A percentile compares a stretch with the other conserved stretches of the same genome.
Evolutionary conservation across 805 yeast genomes (phyloP).

Genomic region (Zygosaccharomyces rouxii): DNA sequence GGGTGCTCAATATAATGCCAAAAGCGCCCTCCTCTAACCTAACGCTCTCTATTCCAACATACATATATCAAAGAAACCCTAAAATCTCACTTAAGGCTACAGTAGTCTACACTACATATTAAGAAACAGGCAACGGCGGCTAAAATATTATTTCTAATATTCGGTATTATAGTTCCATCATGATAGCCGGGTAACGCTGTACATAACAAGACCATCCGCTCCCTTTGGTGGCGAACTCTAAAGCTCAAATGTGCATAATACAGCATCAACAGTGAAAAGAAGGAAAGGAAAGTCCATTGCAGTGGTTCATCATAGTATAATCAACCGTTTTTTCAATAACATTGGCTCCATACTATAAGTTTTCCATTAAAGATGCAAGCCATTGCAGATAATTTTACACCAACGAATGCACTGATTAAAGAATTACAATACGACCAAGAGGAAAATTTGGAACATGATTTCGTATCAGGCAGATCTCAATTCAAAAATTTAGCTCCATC

Average conservation of each 20-base stretch:
- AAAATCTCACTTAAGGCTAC: no score
- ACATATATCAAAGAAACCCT: no score
- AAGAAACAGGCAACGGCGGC: background rate
- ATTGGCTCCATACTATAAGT: background rate
- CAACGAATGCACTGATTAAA: constrained; percentile 21
- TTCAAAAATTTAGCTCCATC: constrained; percentile 47
- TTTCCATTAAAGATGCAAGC: constrained; percentile 28
- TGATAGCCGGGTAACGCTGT: background rate
- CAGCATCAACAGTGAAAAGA: background rate
- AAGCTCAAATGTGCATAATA: background rate
- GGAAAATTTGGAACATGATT: constrained; percentile 35
- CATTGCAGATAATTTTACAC: constrained; percentile 31
- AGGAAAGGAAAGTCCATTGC: background rate
- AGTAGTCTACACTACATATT: no score
- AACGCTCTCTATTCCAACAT: no score
- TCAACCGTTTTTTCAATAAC: background rate
- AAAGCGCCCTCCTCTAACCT: no score
- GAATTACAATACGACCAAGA: constrained; percentile 31
- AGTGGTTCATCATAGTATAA: background rate
- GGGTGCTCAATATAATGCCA: no score
- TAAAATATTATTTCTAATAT: background rate
- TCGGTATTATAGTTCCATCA: background rate
- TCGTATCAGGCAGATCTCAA: constrained; percentile 31
- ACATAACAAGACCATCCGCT: background rate
- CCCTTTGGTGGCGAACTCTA: constrained; percentile 7